Conservation (phyloP, 2,329 filamentous ascomycete genomes). For the Fusarium sp. region DNA sequence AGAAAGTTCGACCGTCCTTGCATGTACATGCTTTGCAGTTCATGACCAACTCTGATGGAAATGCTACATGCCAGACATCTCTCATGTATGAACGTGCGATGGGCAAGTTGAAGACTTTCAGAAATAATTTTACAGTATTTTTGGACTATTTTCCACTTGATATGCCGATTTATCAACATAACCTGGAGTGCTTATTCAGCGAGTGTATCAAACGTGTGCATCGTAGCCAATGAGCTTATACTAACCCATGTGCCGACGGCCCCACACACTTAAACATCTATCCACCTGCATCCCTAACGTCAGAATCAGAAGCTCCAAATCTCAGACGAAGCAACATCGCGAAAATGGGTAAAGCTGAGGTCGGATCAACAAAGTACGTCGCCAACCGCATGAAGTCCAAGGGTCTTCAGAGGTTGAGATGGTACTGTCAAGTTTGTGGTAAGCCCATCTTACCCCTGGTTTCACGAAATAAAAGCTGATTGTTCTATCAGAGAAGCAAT, state of each 20-base stretch:
- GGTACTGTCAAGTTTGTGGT: slow-evolving; percentile 88
- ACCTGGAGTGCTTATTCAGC: background rate
- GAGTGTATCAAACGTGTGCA: background rate
- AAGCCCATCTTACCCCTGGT: background rate
- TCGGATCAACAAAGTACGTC: slow-evolving; percentile 90
- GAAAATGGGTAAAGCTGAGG: slow-evolving; percentile 92
- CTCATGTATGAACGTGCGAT: background rate
- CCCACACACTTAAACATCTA: slow-evolving; percentile 10
- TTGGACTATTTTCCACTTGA: background rate
- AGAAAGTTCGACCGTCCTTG: background rate
- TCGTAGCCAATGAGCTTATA: slow-evolving; percentile 3
- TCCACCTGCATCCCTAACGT: background rate
- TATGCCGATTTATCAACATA: background rate
- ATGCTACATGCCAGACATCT: background rate
- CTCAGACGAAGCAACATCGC: slow-evolving; percentile 19
- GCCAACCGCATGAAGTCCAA: slow-evolving; percentile 91
- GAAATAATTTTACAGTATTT: no score
- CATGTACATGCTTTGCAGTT: background rate
- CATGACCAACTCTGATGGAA: background rate
- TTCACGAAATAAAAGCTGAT: background rate
- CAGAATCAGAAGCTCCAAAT: slow-evolving; percentile 13
- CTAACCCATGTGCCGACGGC: background rate
- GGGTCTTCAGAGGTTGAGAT: slow-evolving; percentile 83
- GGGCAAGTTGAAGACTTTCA: no score
- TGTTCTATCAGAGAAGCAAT: slow-evolving; percentile 57